Percentiles rank a stretch among this genome's conserved stretches.
phyloP scores from a whole-genome alignment of 805 yeast genomes.

The Pichia ethanolica region DNA sequence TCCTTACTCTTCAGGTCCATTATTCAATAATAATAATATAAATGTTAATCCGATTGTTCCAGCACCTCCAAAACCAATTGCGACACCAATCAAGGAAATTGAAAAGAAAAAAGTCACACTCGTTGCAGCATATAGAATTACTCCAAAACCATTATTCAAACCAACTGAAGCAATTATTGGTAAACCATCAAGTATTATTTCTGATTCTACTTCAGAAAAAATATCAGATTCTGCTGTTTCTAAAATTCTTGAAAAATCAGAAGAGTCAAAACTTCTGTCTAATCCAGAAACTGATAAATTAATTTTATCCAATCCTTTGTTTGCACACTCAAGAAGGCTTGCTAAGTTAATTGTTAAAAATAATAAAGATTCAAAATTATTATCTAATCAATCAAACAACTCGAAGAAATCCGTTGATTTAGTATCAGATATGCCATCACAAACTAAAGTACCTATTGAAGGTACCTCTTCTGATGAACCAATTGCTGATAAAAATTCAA shows the following conservation, averaged over 20 bases:
- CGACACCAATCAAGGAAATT: constrained; percentile 39
- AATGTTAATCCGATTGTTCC: constrained; percentile 27
- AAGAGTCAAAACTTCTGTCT: constrained; percentile 9
- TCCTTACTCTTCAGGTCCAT: constrained; percentile 76
- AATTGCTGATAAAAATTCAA: not conserved
- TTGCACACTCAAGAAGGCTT: constrained; percentile 53
- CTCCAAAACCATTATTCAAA: constrained; percentile 54
- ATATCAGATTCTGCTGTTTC: constrained; percentile 19
- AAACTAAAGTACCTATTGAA: not conserved
- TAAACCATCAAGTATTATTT: constrained; percentile 20
- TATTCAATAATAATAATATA: constrained; percentile 38
- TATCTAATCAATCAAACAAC: not conserved
- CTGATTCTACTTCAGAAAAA: constrained; percentile 15
- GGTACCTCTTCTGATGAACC: not conserved
- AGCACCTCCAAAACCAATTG: constrained; percentile 43
- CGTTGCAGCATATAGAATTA: constrained; percentile 50
- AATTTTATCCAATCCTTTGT: constrained; percentile 62
- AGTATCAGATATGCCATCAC: constrained; percentile 13
- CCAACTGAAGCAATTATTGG: constrained; percentile 18
- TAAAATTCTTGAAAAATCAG: constrained; percentile 16
- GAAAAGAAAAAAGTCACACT: constrained; percentile 56
- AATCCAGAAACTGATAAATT: constrained; percentile 52
- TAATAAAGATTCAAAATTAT: constrained; percentile 19
- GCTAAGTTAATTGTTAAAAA: constrained; percentile 50
- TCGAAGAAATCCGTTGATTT: constrained; percentile 28